Percentiles rank a stretch among this genome's conserved stretches.
phyloP scores from a whole-genome alignment of 495 filamentous ascomycete species.

The Neurospora terricola region DNA sequence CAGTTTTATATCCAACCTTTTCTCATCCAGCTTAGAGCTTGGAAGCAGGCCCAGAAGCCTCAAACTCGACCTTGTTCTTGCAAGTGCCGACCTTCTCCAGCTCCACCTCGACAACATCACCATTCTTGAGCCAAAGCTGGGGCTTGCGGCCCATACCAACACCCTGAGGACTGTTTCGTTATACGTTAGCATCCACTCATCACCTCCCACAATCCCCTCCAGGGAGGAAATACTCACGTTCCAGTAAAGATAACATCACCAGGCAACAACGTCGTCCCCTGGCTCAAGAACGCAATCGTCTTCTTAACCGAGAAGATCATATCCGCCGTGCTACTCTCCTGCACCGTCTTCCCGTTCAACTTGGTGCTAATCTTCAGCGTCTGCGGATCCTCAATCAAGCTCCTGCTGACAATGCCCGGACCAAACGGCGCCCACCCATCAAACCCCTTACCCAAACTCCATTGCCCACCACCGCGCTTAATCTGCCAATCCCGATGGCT shows the following conservation, averaged over 20 bases:
- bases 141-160: conserved; percentile 72
- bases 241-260: conserved; percentile 82
- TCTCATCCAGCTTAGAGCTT: conserved; percentile 35
- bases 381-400: conserved; percentile 62
- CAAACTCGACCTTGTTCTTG: conserved; percentile 62
- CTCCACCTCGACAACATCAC: conserved; percentile 66
- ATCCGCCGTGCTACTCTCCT: conserved; percentile 65
- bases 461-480: conserved; percentile 68
- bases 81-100: conserved; percentile 64
- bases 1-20: background rate
- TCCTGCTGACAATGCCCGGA: conserved; percentile 62
- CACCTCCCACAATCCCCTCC: background rate
- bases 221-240: conserved; percentile 46
- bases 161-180: conserved; percentile 49
- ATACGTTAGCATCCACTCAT: background rate
- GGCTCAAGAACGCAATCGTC: conserved; percentile 65
- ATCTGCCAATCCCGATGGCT: conserved; percentile 81
- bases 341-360: conserved; percentile 62
- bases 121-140: conserved; percentile 66
- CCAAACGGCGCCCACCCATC: conserved; percentile 86
- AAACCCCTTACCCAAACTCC: conserved; percentile 74
- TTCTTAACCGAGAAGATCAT: conserved; percentile 74
- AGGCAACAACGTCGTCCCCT: conserved; percentile 65
- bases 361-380: conserved; percentile 53
- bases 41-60: conserved; percentile 32